Evolutionary conservation across 2,329 filamentous ascomycete species (phyloP).

Genomic region (Sclerotinia sclerotiorum): DNA sequence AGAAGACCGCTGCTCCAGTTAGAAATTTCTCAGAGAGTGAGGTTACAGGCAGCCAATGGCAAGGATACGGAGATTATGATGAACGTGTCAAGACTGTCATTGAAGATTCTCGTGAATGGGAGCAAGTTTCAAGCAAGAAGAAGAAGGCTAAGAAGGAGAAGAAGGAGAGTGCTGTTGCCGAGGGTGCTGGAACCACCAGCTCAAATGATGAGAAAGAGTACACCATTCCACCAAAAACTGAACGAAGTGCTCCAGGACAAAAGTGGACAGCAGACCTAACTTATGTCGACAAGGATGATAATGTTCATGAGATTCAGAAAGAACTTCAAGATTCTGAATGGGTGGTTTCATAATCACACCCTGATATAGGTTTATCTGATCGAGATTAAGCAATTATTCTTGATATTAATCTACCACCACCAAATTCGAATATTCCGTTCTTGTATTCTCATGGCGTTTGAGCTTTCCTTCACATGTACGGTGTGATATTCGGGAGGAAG

Average conservation of each 20-base stretch:
- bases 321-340: constrained; percentile 38
- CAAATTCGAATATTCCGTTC: constrained; percentile 11
- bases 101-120: constrained; percentile 56
- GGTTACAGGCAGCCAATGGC: constrained; percentile 27
- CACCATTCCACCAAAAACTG: constrained; percentile 28
- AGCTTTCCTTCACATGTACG: constrained; percentile 23
- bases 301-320: constrained; percentile 28
- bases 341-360: constrained; percentile 36
- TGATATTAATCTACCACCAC: constrained; percentile 4
- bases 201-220: constrained; percentile 33
- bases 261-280: constrained; percentile 32
- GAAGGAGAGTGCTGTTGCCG: constrained; percentile 32
- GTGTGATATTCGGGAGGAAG: constrained; percentile 20
- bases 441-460: constrained; percentile 24
- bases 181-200: constrained; percentile 19
- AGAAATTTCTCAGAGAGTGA: constrained; percentile 33
- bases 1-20: constrained; percentile 38
- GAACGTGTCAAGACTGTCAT: constrained; percentile 59
- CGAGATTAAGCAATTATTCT: constrained; percentile 13
- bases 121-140: constrained; percentile 51
- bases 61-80: constrained; percentile 52
- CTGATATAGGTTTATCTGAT: background rate
- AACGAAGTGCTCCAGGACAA: constrained; percentile 32
- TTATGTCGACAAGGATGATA: constrained; percentile 28
- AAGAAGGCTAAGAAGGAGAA: constrained; percentile 33